Evolutionary conservation across 108 stramenopile genomes (phyloP), one percentile per base, ranked within the genome.

Genomic region (Schizochytrium sp.): DNA sequence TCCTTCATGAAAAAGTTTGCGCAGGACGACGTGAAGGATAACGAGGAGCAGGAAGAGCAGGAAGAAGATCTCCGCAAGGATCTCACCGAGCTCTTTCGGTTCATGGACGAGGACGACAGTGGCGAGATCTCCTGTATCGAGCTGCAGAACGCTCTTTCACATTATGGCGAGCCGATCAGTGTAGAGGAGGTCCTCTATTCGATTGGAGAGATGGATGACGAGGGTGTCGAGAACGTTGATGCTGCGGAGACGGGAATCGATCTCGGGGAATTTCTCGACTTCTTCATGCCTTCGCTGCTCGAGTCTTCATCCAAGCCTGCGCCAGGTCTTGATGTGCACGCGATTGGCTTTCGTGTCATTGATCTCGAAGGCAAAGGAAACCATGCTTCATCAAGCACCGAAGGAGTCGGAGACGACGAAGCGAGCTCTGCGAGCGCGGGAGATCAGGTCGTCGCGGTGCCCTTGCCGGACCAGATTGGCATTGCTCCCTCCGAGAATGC

Each of bases 191-290:
- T 83, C 3, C 12, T 83, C 5, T 83, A 83, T 23, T 83, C 72
- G 48, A 83, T 83, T n/a, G 72, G 72, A 12, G 72, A 83, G 28
- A 83, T 83, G 72, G 72, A 83, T 83, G 72, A 83, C 28, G 72
- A 83, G 12, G 72, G 72, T 16, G 72, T 83, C 0, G 72, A 83
- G 3, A 83, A 83, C 21, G 72, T 83, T 16, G 72, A 83, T n/a
- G 48, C 72, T 5, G 44, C 51, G 16, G 72, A 83, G 51, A 83
- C 72, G 21, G 72, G 72, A 0, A 83, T 83, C 51, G 51, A 53
- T 83, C 72, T 83, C 10, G 18, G 51, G 43, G 72, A 83, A 2
- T 83, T 83, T n/a, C 72, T 83, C 18, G 48, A 53, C 51, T 83
- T 83, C 51, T 83, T 83, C 72, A 23, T 83, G n/a, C 48, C 72